Evolutionary conservation across 1,284 basidiomycete genomes (phyloP).

Genomic region (Termitomyces sp.): DNA sequence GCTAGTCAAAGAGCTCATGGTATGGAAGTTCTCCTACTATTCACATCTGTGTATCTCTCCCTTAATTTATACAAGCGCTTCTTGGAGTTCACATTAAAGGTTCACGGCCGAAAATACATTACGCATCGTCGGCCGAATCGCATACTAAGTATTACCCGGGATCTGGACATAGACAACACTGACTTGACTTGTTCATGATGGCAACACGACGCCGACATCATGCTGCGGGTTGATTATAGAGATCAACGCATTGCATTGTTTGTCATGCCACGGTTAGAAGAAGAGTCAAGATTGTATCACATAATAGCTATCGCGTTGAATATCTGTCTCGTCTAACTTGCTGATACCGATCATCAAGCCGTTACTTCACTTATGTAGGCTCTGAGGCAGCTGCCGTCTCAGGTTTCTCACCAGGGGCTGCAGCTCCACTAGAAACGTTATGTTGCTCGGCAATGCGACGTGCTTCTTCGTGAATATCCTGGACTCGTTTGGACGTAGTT

Average conservation of each 20-base stretch:
- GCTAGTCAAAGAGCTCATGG: background rate
- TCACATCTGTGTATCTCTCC: background rate
- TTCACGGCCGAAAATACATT: background rate
- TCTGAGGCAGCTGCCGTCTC: background rate
- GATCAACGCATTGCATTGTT: too few species aligned
- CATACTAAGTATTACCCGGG: too few species aligned
- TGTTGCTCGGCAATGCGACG: slow-evolving; percentile 65
- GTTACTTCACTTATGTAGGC: slow-evolving; percentile 6
- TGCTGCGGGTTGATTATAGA: too few species aligned
- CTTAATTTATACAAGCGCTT: background rate
- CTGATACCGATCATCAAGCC: too few species aligned
- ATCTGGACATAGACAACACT: too few species aligned
- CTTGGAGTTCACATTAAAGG: too few species aligned
- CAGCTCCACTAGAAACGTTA: slow-evolving; percentile 29
- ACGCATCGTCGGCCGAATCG: background rate
- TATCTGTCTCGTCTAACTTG: background rate
- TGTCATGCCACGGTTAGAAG: too few species aligned
- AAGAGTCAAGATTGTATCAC: background rate
- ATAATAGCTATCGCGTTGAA: background rate
- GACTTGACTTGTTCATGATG: too few species aligned
- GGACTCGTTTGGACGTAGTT: slow-evolving; percentile 71
- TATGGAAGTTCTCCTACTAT: background rate
- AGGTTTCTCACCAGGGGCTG: slow-evolving; percentile 5
- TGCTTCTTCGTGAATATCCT: slow-evolving; percentile 87
- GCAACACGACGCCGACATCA: background rate